Base-by-base conservation (phyloP, 495 filamentous ascomycete species). In the Xylaria cubensis region DNA sequence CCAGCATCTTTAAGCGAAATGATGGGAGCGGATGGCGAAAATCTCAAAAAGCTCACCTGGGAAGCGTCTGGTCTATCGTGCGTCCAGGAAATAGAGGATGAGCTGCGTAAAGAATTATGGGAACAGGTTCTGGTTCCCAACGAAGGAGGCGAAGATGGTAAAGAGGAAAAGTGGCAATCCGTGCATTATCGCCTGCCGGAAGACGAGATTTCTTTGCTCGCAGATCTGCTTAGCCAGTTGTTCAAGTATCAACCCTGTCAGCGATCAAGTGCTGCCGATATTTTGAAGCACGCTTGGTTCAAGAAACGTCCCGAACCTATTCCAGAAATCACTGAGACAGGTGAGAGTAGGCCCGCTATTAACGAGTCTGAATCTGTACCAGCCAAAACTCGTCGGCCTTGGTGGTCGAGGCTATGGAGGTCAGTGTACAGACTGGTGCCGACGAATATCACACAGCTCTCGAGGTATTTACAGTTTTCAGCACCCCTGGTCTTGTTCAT, bases 251-350 rank as follows among this genome's bases (percentile, higher is more conserved):
- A 24, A 29, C 59, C 59, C 1, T 3, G 0, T 13, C 19, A 63
- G 6, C 44, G 59, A 63, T 13, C 6, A 17, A 44, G 39, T 0
- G 59, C 39, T 1, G n/a, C 1, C 26, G 4, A 4, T 6, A 3
- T 2, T 41, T 4, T 63, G 8, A 44, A 41, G 59, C 39, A 63
- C 21, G n/a, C 59, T 8, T 63, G 59, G 59, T 63, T 63, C 39
- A 39, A 39, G 12, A 1, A 26, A 39, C 7, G 9, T 39, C n/a
- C 19, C 4, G 21, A 63, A 42, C 26, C 26, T 29, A 29, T 29
- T 29, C 26, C 26, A 29, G 26, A 29, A 29, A 2, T 29, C 26
- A 29, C 26, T 29, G 26, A 29, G 26, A 29, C 26, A 29, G 26
- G 26, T 29, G 26, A 29, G 26, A 29, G 2, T 29, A 29, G 26